Evolutionary conservation across 192 early-diverging fungal species (phyloP).

Genomic region (Gorgonomyces haynaldii): DNA sequence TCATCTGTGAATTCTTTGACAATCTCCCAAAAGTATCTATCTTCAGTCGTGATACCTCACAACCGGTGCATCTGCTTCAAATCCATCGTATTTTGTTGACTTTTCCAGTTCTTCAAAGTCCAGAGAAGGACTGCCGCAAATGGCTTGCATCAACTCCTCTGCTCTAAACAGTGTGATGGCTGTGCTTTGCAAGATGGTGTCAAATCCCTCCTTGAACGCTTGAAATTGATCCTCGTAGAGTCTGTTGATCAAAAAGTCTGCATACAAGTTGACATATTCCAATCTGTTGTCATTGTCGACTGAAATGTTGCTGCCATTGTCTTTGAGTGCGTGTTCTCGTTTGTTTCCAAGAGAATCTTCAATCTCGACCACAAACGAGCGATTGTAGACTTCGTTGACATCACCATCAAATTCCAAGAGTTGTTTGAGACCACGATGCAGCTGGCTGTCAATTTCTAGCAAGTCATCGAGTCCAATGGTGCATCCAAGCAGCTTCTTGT

Average conservation of each 20-base stretch:
- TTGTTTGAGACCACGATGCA: constrained; percentile 61
- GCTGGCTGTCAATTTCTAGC: constrained; percentile 57
- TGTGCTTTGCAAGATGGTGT: constrained; percentile 77
- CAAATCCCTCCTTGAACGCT: constrained; percentile 75
- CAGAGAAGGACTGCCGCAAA: constrained; percentile 74
- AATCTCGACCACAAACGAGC: constrained; percentile 70
- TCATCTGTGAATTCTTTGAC: constrained; percentile 71
- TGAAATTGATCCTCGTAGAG: constrained; percentile 57
- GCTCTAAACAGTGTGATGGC: constrained; percentile 71
- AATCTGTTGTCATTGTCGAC: constrained; percentile 63
- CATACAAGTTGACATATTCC: constrained; percentile 72
- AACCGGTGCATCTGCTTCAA: constrained; percentile 43
- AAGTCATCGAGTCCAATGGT: constrained; percentile 59
- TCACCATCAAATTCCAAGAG: constrained; percentile 57
- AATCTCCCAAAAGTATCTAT: constrained; percentile 73
- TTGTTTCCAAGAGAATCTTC: constrained; percentile 46
- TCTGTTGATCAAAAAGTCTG: constrained; percentile 64
- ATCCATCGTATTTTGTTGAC: constrained; percentile 79
- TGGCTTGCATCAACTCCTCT: constrained; percentile 78
- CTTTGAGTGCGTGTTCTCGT: constrained; percentile 52
- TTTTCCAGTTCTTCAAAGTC: constrained; percentile 72
- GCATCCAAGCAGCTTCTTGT: constrained; percentile 71
- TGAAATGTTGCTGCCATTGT: constrained; percentile 46
- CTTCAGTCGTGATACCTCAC: constrained; percentile 35
- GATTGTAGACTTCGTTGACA: constrained; percentile 56